Base-by-base conservation (phyloP, 139 green algal genomes). In the Ostreobium quekettii region DNA sequence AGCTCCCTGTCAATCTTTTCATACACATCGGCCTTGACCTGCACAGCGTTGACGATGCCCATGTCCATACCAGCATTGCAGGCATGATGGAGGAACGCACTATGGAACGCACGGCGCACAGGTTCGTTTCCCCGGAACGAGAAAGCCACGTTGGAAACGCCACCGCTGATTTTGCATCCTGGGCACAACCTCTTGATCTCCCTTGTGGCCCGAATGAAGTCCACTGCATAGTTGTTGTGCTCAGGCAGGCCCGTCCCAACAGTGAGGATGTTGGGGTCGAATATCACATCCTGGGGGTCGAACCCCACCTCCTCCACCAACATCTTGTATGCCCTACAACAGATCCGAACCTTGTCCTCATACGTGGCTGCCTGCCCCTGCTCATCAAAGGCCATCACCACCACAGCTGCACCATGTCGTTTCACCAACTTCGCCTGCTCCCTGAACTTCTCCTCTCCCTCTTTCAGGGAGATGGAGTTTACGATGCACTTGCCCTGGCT, bases 321-420 rank as follows among this genome's bases (percentile, higher is more conserved):
- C 32, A 97, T 95, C 61, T 84, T 79, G 79, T 95, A 99, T 6
- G 93, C 93, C 6, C 93, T 82, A 61, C 82, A 66, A 83, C 93
- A 99, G 62, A 99, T 99, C 76, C 85, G 76, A 31, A 95, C 77
- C 83, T 93, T 91, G 72, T 89, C 80, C 2, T 71, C 60, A n/a
- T 78, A 85, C 15, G 46, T 72, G 1, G 80, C 78, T 30, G 76
- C 74, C 67, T 91, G 83, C 7, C 89, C 93, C 49, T 93, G 73
- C 85, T 99, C 93, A 58, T 99, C 93, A 63, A 99, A 99, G 2
- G 93, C 93, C 93, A 99, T 99, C 31, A 99, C 93, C 61, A 99
- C 93, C 28, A 97, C 86, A 0, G 93, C 90, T 26, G 93, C 90
- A 31, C 93, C 93, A 60, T 97, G 91, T 47, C 80, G 78, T 81